These are phyloP conservation scores for Pontederia paniculata DNA, from an alignment of 176 grass and related monocot genomes.

Conservation along the genomic window DNA sequence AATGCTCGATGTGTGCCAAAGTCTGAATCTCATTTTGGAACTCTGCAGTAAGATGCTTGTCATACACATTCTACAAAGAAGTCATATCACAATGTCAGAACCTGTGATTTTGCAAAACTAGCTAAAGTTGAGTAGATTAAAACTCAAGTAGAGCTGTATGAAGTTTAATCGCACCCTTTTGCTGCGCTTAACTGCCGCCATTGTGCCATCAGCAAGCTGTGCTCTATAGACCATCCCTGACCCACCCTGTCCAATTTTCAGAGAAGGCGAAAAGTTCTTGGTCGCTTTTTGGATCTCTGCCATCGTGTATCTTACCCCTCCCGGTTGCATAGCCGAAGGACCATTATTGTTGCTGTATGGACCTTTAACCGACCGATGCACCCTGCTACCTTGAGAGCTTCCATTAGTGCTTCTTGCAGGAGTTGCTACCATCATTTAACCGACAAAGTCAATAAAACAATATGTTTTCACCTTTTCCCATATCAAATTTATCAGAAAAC, in stretches of 20 bases:
- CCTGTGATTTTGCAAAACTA: too few relatives aligned
- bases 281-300: slow-evolving; percentile 74
- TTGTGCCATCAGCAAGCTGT: slow-evolving; percentile 48
- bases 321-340: slow-evolving; percentile 36
- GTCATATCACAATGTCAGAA: not conserved
- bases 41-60: slow-evolving; percentile 42
- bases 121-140: not conserved
- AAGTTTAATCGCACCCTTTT: slow-evolving; percentile 44
- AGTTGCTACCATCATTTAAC: slow-evolving; percentile 5
- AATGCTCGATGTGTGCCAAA: slow-evolving; percentile 65
- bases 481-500: not conserved
- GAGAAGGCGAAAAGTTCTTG: slow-evolving; percentile 60
- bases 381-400: slow-evolving; percentile 29
- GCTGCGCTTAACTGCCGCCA: slow-evolving; percentile 63
- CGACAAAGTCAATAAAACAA: slow-evolving; percentile 9
- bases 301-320: slow-evolving; percentile 47
- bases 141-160: too few relatives aligned
- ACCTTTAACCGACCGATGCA: slow-evolving; percentile 13
- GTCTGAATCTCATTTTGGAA: slow-evolving; percentile 84
- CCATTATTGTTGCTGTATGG: slow-evolving; percentile 19
- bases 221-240: slow-evolving; percentile 72
- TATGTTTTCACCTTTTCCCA: not conserved
- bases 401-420: slow-evolving; percentile 30
- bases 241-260: slow-evolving; percentile 75
- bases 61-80: slow-evolving; percentile 42